A percentile compares a stretch with the other conserved stretches of the same genome.
These are phyloP conservation scores for Holtermanniella nyarrowii DNA, from an alignment of 768 basidiomycete genomes.

Conservation along the genomic window DNA sequence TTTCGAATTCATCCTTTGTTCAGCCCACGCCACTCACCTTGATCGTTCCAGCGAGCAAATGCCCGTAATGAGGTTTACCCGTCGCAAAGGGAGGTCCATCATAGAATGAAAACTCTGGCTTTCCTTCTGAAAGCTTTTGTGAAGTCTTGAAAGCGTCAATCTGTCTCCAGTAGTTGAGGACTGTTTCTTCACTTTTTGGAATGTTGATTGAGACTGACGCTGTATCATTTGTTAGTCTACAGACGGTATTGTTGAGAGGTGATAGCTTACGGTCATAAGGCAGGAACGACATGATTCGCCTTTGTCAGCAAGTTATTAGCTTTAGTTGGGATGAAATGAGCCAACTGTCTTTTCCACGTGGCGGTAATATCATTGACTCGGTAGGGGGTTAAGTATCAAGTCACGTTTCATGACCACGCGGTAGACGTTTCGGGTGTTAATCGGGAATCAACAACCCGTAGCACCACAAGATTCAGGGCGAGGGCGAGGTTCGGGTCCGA, in stretches of 20 bases:
- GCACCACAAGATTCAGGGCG: too few relatives aligned
- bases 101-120: slow-evolving; percentile 86
- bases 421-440: too few relatives aligned
- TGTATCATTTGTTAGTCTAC: not conserved
- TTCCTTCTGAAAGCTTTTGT: slow-evolving; percentile 79
- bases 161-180: slow-evolving; percentile 81
- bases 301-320: too few relatives aligned
- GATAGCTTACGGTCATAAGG: not conserved
- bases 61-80: slow-evolving; percentile 91
- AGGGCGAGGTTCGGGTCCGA: too few relatives aligned
- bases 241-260: not conserved
- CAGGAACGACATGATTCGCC: not conserved
- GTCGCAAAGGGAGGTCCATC: slow-evolving; percentile 97
- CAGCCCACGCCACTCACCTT: slow-evolving; percentile 33
- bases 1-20: too few relatives aligned
- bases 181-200: slow-evolving; percentile 51
- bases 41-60: slow-evolving; percentile 57
- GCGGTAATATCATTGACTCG: too few relatives aligned
- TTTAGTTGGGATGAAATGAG: too few relatives aligned
- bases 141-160: slow-evolving; percentile 97
- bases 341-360: too few relatives aligned
- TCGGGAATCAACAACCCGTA: too few relatives aligned
- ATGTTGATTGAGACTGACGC: slow-evolving; percentile 32
- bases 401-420: too few relatives aligned
- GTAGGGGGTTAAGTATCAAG: too few relatives aligned